A percentile compares a stretch with the other conserved stretches of the same genome.
Conservation (phyloP, 148 eudicot genomes). For the Vaccinium myrtillus region DNA sequence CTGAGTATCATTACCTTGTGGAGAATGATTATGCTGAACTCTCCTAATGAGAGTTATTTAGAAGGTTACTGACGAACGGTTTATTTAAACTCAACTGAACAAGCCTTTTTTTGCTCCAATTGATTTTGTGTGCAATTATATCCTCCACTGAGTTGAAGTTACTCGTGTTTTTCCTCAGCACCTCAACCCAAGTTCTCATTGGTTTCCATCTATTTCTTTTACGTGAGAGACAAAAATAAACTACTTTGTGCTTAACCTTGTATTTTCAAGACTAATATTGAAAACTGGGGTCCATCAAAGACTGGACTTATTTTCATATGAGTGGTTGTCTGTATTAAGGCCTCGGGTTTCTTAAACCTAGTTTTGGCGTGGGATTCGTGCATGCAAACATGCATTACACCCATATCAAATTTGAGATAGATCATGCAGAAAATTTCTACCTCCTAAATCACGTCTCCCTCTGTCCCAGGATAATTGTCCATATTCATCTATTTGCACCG, state of each 20-base stretch:
- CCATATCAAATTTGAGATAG: neutral
- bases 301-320: neutral
- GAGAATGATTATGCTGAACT: neutral
- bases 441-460: neutral
- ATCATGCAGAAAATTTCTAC: neutral
- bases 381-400: neutral
- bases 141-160: neutral
- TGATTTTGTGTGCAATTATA: neutral
- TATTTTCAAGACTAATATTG: neutral
- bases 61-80: neutral
- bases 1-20: neutral
- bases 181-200: conserved; percentile 1
- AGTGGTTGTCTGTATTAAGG: conserved; percentile 5
- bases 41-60: neutral
- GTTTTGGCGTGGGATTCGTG: neutral
- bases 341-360: neutral
- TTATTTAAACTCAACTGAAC: neutral
- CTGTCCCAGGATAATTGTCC: too few relatives aligned
- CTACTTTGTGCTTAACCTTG: neutral
- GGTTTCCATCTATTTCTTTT: neutral
- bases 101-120: neutral
- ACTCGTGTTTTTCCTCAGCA: neutral
- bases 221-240: neutral
- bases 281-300: neutral
- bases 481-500: too few relatives aligned